Conservation (phyloP, 192 early-diverging fungal genomes). For the Backusella luteola region DNA sequence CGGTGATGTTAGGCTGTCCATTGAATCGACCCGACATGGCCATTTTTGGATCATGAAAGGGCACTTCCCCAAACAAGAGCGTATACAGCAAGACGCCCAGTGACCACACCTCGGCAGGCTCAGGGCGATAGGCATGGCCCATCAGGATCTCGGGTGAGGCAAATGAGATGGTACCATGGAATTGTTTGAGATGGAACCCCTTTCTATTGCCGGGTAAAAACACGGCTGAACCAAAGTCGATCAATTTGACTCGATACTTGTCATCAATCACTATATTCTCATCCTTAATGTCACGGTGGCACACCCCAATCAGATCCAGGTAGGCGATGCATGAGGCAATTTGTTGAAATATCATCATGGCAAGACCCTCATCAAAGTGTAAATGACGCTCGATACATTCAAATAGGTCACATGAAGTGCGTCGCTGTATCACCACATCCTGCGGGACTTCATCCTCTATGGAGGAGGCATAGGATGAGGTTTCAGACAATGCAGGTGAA, state of each 20-base stretch:
- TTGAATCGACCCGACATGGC: constrained; percentile 47
- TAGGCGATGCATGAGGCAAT: constrained; percentile 53
- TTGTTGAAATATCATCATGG: constrained; percentile 57
- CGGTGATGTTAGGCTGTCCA: constrained; percentile 41
- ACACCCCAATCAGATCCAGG: constrained; percentile 58
- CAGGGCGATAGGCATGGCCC: constrained; percentile 54
- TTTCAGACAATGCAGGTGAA: constrained; percentile 15
- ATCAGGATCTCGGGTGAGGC: constrained; percentile 68
- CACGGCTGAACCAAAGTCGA: constrained; percentile 66
- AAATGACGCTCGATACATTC: constrained; percentile 62
- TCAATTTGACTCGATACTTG: constrained; percentile 60
- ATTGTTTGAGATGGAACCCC: constrained; percentile 45
- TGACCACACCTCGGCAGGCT: constrained; percentile 65
- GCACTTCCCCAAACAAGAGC: constrained; percentile 59
- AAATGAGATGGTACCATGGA: constrained; percentile 65
- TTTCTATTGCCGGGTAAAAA: constrained; percentile 37
- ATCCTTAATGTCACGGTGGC: constrained; percentile 77
- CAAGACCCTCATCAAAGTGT: constrained; percentile 52
- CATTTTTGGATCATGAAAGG: constrained; percentile 55
- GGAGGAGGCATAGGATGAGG: constrained; percentile 9
- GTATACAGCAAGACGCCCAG: constrained; percentile 67
- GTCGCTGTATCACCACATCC: constrained; percentile 39
- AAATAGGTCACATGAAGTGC: constrained; percentile 64
- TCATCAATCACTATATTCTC: constrained; percentile 69
- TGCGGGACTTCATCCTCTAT: constrained; percentile 7